Evolutionary conservation across 2,329 filamentous ascomycete genomes (phyloP).

Genomic region (Dothidotthia symphoricarpi): DNA sequence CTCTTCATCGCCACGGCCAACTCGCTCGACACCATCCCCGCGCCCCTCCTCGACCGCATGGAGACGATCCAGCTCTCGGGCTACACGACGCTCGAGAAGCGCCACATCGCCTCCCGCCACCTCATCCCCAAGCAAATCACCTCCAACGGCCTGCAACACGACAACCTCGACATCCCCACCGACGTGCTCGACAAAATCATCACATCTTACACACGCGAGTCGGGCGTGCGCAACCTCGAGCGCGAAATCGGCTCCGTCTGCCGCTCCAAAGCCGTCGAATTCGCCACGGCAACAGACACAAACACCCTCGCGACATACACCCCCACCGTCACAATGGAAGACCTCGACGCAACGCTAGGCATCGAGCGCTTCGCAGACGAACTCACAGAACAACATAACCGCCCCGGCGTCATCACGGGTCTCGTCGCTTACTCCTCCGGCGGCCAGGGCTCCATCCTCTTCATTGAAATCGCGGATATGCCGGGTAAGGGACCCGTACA

Average conservation of each 20-base stretch:
- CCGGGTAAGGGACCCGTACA: constrained; percentile 89
- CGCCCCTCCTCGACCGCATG: constrained; percentile 94
- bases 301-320: constrained; percentile 66
- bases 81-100: constrained; percentile 96
- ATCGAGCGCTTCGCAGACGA: constrained; percentile 95
- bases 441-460: constrained; percentile 91
- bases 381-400: constrained; percentile 77
- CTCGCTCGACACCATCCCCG: constrained; percentile 86
- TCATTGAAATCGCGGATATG: constrained; percentile 98
- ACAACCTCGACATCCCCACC: constrained; percentile 73
- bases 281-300: constrained; percentile 81
- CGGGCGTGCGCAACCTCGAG: constrained; percentile 92
- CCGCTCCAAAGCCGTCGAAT: constrained; percentile 82
- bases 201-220: constrained; percentile 92
- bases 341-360: constrained; percentile 87
- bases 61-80: constrained; percentile 91
- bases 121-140: constrained; percentile 95
- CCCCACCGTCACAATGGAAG: constrained; percentile 68
- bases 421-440: constrained; percentile 92
- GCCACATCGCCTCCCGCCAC: constrained; percentile 88
- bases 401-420: constrained; percentile 91
- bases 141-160: constrained; percentile 76
- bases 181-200: constrained; percentile 94
- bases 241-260: constrained; percentile 94
- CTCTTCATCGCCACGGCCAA: constrained; percentile 98